Percentiles rank a stretch among this genome's conserved stretches.
Conservation (phyloP, 164 flowering plant genomes). For the Vitis rupestris region DNA sequence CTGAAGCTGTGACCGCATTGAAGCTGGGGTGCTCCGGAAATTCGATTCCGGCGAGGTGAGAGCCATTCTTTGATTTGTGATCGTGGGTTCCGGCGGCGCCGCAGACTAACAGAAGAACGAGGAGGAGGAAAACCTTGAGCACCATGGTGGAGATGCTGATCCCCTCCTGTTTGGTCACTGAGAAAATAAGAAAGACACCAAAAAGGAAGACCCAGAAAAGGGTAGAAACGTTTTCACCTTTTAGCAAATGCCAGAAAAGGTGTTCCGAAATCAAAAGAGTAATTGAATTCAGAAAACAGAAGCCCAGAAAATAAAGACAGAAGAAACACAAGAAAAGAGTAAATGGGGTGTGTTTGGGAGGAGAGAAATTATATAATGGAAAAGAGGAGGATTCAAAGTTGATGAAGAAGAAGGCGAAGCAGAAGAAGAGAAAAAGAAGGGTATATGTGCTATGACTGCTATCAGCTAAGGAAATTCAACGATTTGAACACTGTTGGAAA, state of each 20-base stretch:
- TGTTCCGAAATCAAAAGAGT: no score
- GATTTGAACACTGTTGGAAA: no score
- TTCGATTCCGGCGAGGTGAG: constrained; percentile 49
- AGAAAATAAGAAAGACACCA: not conserved
- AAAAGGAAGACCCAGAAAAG: constrained; percentile 1
- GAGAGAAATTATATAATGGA: no score
- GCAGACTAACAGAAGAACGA: constrained; percentile 24
- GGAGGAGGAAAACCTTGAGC: constrained; percentile 10
- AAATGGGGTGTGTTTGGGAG: no score
- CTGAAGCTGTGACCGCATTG: constrained; percentile 40
- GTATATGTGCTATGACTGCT: no score
- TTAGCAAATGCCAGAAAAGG: not conserved
- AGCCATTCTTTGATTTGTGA: constrained; percentile 22
- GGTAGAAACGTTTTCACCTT: not conserved
- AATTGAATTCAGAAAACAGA: not conserved
- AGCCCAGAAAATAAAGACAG: not conserved
- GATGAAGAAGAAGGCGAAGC: no score
- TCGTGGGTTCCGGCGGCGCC: constrained; percentile 16
- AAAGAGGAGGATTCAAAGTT: no score
- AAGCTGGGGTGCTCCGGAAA: constrained; percentile 55
- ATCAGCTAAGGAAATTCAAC: no score
- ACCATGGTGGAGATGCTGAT: constrained; percentile 12
- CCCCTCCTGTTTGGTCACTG: not conserved
- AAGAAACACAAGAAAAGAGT: not conserved
- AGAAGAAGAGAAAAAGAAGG: no score